Evolutionary conservation across 2,329 filamentous ascomycete species (phyloP).

Genomic region (Triangularia verruculosa): DNA sequence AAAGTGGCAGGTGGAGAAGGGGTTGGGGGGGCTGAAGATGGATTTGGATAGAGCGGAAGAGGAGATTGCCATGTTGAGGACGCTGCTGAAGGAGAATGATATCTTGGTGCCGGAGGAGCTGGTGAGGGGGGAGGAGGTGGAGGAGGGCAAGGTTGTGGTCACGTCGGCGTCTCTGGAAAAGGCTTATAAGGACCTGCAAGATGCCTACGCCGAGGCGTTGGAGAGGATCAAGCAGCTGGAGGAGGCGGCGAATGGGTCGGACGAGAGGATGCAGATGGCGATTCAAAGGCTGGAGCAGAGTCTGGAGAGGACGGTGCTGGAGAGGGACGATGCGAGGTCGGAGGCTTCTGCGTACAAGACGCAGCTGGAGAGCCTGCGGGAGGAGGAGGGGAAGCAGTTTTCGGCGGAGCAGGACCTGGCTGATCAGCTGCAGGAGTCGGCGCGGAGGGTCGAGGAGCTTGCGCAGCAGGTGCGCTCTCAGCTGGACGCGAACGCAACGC

Average conservation of each 20-base stretch:
- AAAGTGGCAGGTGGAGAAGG: slow-evolving; percentile 95
- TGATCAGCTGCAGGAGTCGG: slow-evolving; percentile 68
- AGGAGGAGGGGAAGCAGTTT: slow-evolving; percentile 54
- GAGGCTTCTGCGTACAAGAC: slow-evolving; percentile 61
- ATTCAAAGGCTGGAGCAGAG: slow-evolving; percentile 65
- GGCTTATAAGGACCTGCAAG: slow-evolving; percentile 73
- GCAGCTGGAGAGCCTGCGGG: slow-evolving; percentile 58
- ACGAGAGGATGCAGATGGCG: slow-evolving; percentile 60
- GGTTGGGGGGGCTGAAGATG: slow-evolving; percentile 85
- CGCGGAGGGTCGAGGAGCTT: slow-evolving; percentile 74
- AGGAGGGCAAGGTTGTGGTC: slow-evolving; percentile 42
- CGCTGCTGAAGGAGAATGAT: slow-evolving; percentile 77
- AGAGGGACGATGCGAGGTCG: slow-evolving; percentile 68
- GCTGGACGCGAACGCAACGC: slow-evolving; percentile 69
- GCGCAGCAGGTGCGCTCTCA: slow-evolving; percentile 77
- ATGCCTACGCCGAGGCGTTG: slow-evolving; percentile 65
- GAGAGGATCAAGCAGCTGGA: slow-evolving; percentile 66
- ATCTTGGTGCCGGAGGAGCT: slow-evolving; percentile 66
- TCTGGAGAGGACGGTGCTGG: slow-evolving; percentile 65
- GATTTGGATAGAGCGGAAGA: slow-evolving; percentile 93
- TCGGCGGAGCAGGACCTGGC: slow-evolving; percentile 63
- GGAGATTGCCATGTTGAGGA: slow-evolving; percentile 81
- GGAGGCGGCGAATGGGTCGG: slow-evolving; percentile 35
- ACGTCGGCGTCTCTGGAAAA: slow-evolving; percentile 70
- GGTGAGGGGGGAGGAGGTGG: slow-evolving; percentile 42